Evolutionary conservation across 441 rosid species (phyloP).

Genomic region (Pelargonium australe): DNA sequence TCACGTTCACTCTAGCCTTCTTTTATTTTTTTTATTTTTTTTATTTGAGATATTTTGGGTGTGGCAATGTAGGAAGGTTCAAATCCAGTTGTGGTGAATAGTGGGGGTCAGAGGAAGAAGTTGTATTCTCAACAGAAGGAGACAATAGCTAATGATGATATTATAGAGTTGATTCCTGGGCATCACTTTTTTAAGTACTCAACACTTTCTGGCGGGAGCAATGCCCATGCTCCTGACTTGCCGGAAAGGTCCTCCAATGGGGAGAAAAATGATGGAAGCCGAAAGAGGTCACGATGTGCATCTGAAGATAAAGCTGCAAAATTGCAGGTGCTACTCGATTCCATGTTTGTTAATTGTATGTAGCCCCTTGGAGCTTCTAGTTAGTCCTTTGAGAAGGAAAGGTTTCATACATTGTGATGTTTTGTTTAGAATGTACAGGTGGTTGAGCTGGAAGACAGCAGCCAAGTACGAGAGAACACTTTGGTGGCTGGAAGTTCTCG

Average conservation of each 20-base stretch:
- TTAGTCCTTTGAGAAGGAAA: too few species aligned
- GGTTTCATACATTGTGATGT: neutral
- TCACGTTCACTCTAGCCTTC: neutral
- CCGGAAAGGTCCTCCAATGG: conserved; percentile 30
- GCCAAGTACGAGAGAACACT: conserved; percentile 1
- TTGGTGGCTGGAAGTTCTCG: neutral
- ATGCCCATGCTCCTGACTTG: conserved; percentile 15
- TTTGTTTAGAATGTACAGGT: conserved; percentile 3
- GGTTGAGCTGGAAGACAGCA: conserved; percentile 21
- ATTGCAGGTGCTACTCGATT: neutral
- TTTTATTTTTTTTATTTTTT: neutral
- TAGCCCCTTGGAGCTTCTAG: too few species aligned
- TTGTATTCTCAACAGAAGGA: conserved; percentile 37
- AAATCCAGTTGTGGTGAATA: conserved; percentile 71
- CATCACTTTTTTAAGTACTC: conserved; percentile 58
- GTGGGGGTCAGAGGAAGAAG: conserved; percentile 53
- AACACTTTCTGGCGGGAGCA: conserved; percentile 18
- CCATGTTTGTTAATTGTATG: neutral
- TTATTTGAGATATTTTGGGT: neutral
- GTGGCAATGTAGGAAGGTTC: conserved; percentile 50
- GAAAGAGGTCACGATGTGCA: conserved; percentile 44
- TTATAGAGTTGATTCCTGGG: conserved; percentile 86
- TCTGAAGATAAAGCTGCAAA: conserved; percentile 14
- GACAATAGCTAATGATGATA: conserved; percentile 41
- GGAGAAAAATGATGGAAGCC: conserved; percentile 12